Evolutionary conservation across 768 basidiomycete species (phyloP).

Genomic region (Rubroboletus satanas): DNA sequence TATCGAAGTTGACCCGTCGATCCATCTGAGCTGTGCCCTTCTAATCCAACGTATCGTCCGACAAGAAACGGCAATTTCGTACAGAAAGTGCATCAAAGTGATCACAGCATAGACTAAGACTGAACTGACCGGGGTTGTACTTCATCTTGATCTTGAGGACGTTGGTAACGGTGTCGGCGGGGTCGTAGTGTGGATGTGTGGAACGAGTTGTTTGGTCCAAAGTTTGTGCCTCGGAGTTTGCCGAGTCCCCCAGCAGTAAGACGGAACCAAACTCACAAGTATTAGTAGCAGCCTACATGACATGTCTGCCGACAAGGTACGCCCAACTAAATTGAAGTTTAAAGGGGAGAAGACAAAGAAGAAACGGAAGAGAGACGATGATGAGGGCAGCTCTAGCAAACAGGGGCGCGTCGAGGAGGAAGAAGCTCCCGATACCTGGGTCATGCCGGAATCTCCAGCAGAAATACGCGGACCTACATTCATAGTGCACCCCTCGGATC

Average conservation of each 20-base stretch:
- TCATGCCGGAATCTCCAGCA: constrained; percentile 61
- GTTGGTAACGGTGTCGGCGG: constrained; percentile 48
- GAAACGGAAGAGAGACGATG: constrained; percentile 69
- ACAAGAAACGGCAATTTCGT: constrained; percentile 28
- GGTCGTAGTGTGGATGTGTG: constrained; percentile 19
- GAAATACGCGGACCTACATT: constrained; percentile 89
- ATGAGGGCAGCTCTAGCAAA: constrained; percentile 40
- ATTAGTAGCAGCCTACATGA: constrained; percentile 3
- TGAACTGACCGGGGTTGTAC: constrained; percentile 73
- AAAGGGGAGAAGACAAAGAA: constrained; percentile 85
- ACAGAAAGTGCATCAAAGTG: constrained; percentile 17
- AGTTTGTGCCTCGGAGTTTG: constrained; percentile 24
- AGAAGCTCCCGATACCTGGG: constrained; percentile 73
- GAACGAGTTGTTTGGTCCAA: constrained; percentile 37
- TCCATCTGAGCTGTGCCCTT: constrained; percentile 40
- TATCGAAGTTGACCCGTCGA: constrained; percentile 10
- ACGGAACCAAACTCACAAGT: neutral
- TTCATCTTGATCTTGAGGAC: constrained; percentile 75
- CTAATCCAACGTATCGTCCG: constrained; percentile 53
- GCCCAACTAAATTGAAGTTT: constrained; percentile 77
- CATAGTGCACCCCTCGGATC: constrained; percentile 77
- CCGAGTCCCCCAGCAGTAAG: constrained; percentile 11
- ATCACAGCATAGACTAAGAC: constrained; percentile 17
- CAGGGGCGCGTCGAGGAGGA: constrained; percentile 54
- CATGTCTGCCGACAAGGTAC: constrained; percentile 47